Conservation (phyloP, 305 asterid species). For the Solanum hybrid region DNA sequence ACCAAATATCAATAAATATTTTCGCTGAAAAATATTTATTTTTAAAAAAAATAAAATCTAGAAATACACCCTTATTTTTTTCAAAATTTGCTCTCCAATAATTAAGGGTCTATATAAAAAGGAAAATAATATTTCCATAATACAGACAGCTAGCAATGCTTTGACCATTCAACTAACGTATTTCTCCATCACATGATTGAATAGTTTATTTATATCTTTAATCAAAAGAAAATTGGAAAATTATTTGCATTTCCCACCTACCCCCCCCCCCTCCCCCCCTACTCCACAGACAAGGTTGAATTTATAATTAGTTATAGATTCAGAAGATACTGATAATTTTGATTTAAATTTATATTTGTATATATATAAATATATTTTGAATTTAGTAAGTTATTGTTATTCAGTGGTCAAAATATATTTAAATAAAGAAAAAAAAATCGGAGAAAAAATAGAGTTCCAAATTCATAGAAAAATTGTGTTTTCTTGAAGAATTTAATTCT, state of each 20-base stretch:
- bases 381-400: not conserved
- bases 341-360: not conserved
- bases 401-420: not conserved
- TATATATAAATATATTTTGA: not conserved
- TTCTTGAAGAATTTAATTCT: not conserved
- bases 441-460: not conserved
- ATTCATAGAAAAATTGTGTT: not conserved
- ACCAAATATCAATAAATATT: not conserved
- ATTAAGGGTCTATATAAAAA: not conserved
- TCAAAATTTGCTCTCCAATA: not conserved
- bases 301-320: not conserved
- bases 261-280: not conserved
- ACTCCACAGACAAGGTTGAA: not conserved
- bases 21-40: not conserved
- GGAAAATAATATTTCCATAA: not conserved
- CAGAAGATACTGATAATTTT: not conserved
- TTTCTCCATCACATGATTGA: not conserved
- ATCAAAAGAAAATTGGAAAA: not conserved
- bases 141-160: not conserved
- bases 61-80: not conserved
- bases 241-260: not conserved
- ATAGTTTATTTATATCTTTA: not conserved
- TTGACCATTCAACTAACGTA: slow-evolving; percentile 4
- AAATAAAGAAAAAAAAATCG: too few relatives aligned
- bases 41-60: not conserved